These are phyloP conservation scores for Erysimum cheiranthoides DNA, from an alignment of 345 rosid genomes.

Conservation along the genomic window DNA sequence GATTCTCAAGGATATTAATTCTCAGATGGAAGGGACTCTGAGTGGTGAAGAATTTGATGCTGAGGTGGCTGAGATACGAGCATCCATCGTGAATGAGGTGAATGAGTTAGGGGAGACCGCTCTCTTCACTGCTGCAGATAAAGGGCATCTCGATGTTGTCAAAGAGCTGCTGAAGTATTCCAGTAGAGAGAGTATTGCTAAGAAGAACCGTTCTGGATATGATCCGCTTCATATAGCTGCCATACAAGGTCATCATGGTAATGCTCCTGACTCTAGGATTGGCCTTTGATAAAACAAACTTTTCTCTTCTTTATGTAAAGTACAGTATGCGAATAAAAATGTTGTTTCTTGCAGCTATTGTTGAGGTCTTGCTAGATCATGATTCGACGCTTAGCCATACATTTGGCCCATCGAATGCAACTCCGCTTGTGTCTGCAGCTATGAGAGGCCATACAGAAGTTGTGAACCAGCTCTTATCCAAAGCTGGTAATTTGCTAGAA, in stretches of 20 bases:
- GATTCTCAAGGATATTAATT: slow-evolving; percentile 75
- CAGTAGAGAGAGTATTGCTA: slow-evolving; percentile 69
- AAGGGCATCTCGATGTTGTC: slow-evolving; percentile 88
- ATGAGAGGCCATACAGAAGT: slow-evolving; percentile 89
- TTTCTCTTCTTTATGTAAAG: not conserved
- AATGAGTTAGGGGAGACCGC: slow-evolving; percentile 96
- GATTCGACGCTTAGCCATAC: slow-evolving; percentile 82
- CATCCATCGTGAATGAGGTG: slow-evolving; percentile 85
- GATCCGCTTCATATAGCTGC: slow-evolving; percentile 95
- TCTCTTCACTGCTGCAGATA: slow-evolving; percentile 84
- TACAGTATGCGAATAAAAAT: slow-evolving; percentile 1
- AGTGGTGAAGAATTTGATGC: slow-evolving; percentile 74
- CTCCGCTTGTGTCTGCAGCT: slow-evolving; percentile 91
- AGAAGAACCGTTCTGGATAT: slow-evolving; percentile 78
- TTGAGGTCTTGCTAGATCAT: slow-evolving; percentile 81
- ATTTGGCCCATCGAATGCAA: slow-evolving; percentile 79
- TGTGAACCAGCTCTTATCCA: slow-evolving; percentile 77
- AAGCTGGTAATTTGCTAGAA: slow-evolving; percentile 78
- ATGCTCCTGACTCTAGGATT: slow-evolving; percentile 23
- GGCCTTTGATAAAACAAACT: not conserved
- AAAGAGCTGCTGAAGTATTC: slow-evolving; percentile 86
- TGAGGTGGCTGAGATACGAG: slow-evolving; percentile 84
- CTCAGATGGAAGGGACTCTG: slow-evolving; percentile 70
- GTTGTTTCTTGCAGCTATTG: slow-evolving; percentile 70
- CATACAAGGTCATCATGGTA: slow-evolving; percentile 88